These are phyloP conservation scores for Xylariaceae sp. DNA, from an alignment of 2,329 filamentous ascomycete genomes.

Conservation along the genomic window DNA sequence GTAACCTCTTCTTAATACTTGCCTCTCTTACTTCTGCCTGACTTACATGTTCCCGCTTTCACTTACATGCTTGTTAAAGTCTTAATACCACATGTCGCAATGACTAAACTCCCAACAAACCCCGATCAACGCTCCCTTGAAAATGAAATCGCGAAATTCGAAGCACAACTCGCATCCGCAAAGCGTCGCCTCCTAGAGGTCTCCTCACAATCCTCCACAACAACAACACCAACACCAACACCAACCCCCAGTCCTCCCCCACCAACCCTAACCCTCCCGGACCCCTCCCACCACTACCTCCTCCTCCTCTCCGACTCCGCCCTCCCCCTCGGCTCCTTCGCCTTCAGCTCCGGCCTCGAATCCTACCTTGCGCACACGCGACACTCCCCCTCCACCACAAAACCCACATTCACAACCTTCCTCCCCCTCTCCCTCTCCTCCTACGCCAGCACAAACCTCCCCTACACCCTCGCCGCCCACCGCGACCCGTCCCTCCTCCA, in stretches of 20 bases:
- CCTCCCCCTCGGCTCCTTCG: slow-evolving; percentile 78
- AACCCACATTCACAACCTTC: slow-evolving; percentile 57
- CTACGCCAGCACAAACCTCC: slow-evolving; percentile 65
- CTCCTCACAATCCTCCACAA: slow-evolving; percentile 2
- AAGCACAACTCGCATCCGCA: slow-evolving; percentile 44
- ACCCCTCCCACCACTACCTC: slow-evolving; percentile 56
- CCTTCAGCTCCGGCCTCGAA: slow-evolving; percentile 77
- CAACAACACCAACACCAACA: neutral
- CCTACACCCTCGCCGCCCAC: slow-evolving; percentile 67
- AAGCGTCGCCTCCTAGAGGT: slow-evolving; percentile 28
- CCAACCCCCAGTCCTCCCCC: neutral
- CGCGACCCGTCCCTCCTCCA: slow-evolving; percentile 47
- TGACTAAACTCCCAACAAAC: slow-evolving; percentile 15
- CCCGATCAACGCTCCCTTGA: slow-evolving; percentile 28
- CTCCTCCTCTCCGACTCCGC: slow-evolving; percentile 76
- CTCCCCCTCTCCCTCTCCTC: slow-evolving; percentile 65
- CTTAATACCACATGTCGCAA: slow-evolving; percentile 8
- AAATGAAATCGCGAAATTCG: slow-evolving; percentile 55
- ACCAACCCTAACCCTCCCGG: slow-evolving; percentile 1
- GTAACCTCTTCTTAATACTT: neutral
- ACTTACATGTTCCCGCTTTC: no score
- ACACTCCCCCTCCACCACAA: slow-evolving; percentile 26
- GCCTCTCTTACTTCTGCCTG: neutral
- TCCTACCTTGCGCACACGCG: slow-evolving; percentile 70
- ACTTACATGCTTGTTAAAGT: no score